A percentile compares a stretch with the other conserved stretches of the same genome.
These are phyloP conservation scores for Pseudogymnoascus sp. DNA, from an alignment of 2,329 filamentous ascomycete species.

Conservation along the genomic window DNA sequence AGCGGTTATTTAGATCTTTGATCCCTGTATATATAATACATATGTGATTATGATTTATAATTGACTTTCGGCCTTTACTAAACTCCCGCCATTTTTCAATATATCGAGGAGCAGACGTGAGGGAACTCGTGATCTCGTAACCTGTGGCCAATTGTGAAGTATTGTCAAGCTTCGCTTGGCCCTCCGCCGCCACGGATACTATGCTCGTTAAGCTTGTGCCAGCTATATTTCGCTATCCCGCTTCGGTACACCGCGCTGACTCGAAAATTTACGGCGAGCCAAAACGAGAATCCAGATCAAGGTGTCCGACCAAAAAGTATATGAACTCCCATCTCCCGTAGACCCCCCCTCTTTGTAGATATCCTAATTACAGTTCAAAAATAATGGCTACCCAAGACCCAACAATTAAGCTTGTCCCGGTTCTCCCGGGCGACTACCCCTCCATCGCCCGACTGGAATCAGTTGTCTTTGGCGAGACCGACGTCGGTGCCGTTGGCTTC, in stretches of 20 bases:
- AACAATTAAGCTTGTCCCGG: constrained; percentile 11
- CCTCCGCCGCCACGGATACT: background rate
- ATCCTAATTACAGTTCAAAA: background rate
- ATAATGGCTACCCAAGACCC: background rate
- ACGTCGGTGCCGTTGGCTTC: constrained; percentile 15
- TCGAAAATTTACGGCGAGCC: background rate
- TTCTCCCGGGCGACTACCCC: constrained; percentile 12
- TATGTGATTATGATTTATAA: too few relatives aligned
- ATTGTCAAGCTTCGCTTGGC: background rate
- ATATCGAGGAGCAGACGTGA: too few relatives aligned
- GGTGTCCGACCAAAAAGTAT: background rate
- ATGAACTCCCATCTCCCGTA: background rate
- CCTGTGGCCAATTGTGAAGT: background rate
- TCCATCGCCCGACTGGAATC: constrained; percentile 15
- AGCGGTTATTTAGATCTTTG: too few relatives aligned
- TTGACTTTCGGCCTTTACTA: too few relatives aligned
- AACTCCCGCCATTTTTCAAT: too few relatives aligned
- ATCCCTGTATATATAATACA: too few relatives aligned
- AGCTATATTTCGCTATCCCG: background rate
- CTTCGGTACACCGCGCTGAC: background rate
- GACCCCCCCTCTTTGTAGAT: background rate
- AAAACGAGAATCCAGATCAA: background rate
- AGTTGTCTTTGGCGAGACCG: constrained; percentile 14
- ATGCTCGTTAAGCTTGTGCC: background rate
- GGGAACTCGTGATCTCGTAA: too few relatives aligned